Evolutionary conservation across 345 rosid species (phyloP), one percentile per base, ranked within the genome.

Genomic region (Lumnitzera littorea): DNA sequence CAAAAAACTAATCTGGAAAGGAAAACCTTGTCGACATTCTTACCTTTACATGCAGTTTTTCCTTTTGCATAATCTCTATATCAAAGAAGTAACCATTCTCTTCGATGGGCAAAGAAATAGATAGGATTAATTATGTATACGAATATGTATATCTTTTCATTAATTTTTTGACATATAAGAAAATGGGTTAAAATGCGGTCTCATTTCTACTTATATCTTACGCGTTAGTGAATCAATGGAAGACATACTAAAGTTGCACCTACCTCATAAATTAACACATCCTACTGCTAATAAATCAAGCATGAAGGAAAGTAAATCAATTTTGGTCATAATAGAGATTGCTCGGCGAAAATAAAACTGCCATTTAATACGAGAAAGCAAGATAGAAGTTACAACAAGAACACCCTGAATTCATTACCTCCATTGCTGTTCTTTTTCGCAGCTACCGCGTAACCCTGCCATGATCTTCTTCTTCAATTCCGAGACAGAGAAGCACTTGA

Each of bases 341-440:
- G 4, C 31, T 27, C 31, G 5, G 31, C 5, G 31, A 27, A 2
- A 27, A 3, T 27, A 27, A 2, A 27, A 27, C 31, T 2, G 31
- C 5, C 31, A 27, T 27, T 27, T 27, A 61, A 48, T 4, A 12
- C 2, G 0, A 46, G 48, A 15, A 24, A 15, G 50, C 53, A 31
- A 17, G 49, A 57, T 8, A 43, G 48, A 48, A 4, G 11, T 11
- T n/a, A n/a, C 24, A 60, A 50, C 13, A 15, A 24, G 50, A 46
- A 36, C 7, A 36, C 43, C 43, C 43, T 13, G 43, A 52, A 20
- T 2, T 5, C 8, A 36, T 48, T 71, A 91, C 97, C 99, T 94
- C 99, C 99, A 94, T 55, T 81, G 88, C 63, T 90, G 96, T 78
- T 85, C 85, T 57, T 80, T 84, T 17, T 87, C 90, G 75, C 87